Evolutionary conservation across 2,329 filamentous ascomycete species (phyloP).

Genomic region (Ophiosphaerella narmari): DNA sequence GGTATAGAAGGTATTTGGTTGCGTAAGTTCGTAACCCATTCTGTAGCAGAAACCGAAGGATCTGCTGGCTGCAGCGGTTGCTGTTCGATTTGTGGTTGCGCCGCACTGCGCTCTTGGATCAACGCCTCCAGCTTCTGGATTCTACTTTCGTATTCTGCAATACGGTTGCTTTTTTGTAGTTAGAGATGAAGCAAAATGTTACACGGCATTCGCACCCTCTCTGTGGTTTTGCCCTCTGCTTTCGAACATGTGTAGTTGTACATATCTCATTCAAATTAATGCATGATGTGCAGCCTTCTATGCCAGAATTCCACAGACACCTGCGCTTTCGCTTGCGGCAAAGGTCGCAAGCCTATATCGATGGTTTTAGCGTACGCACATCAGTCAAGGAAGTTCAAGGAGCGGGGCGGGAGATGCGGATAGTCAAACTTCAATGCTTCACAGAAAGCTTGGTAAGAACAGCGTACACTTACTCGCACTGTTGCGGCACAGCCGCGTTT

Average conservation of each 20-base stretch:
- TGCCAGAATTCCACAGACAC: constrained; percentile 26
- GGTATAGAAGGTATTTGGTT: constrained; percentile 23
- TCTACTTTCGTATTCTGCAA: constrained; percentile 29
- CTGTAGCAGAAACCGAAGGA: constrained; percentile 15
- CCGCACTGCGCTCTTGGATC: constrained; percentile 25
- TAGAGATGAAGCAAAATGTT: neutral
- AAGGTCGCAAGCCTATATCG: constrained; percentile 29
- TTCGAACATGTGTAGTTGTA: constrained; percentile 29
- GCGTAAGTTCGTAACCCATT: constrained; percentile 23
- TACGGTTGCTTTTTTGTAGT: constrained; percentile 16
- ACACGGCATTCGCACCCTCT: constrained; percentile 17
- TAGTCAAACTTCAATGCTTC: neutral
- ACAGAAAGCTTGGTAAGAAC: neutral
- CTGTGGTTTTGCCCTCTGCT: constrained; percentile 26
- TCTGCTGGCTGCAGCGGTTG: constrained; percentile 22
- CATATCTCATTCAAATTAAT: constrained; percentile 28
- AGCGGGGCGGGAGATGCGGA: neutral
- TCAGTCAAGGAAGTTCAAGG: neutral
- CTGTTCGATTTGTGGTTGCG: constrained; percentile 20
- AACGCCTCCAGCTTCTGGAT: constrained; percentile 29
- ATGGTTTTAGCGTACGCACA: neutral
- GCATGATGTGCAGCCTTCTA: constrained; percentile 25
- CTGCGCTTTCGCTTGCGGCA: constrained; percentile 31
- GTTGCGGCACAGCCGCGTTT: constrained; percentile 31
- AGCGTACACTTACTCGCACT: constrained; percentile 20